Conservation (phyloP, 2,329 filamentous ascomycete genomes). For the Exophiala calicioides region DNA sequence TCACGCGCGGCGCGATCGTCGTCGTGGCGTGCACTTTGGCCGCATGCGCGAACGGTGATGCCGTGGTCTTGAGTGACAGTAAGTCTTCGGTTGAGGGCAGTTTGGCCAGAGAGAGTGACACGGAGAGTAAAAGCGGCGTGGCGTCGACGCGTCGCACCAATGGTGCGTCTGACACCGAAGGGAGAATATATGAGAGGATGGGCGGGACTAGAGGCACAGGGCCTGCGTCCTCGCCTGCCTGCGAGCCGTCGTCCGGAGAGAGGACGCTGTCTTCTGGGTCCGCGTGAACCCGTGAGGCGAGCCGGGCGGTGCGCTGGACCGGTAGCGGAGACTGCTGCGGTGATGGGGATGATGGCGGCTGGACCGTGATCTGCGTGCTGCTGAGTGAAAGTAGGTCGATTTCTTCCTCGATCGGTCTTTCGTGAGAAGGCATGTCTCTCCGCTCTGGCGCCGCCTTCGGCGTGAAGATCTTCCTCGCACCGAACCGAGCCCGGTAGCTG, state of each 20-base stretch:
- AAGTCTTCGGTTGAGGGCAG: conserved; percentile 65
- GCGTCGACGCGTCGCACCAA: conserved; percentile 88
- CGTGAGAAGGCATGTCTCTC: conserved; percentile 36
- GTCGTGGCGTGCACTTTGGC: conserved; percentile 82
- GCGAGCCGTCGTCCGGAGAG: conserved; percentile 19
- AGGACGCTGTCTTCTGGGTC: conserved; percentile 26
- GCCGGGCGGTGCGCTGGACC: conserved; percentile 18
- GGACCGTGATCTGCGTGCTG: conserved; percentile 49
- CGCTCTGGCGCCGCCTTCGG: conserved; percentile 1
- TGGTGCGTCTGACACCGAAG: conserved; percentile 53
- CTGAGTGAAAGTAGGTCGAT: conserved; percentile 57
- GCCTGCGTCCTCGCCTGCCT: conserved; percentile 21
- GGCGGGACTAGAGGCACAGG: conserved; percentile 26
- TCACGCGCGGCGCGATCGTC: conserved; percentile 75
- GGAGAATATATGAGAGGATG: conserved; percentile 57
- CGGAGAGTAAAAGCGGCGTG: conserved; percentile 73
- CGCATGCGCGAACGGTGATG: conserved; percentile 74
- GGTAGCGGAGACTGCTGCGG: conserved; percentile 18
- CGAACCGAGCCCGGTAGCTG: conserved; percentile 26
- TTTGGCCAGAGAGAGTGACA: conserved; percentile 85
- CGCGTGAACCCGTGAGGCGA: conserved; percentile 38
- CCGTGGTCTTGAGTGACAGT: conserved; percentile 54
- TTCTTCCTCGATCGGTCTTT: conserved; percentile 52
- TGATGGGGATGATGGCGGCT: conserved; percentile 2
- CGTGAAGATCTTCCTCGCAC: conserved; percentile 55